Conservation (phyloP, 2,329 filamentous ascomycete species). For the Escovopsis sp. region DNA sequence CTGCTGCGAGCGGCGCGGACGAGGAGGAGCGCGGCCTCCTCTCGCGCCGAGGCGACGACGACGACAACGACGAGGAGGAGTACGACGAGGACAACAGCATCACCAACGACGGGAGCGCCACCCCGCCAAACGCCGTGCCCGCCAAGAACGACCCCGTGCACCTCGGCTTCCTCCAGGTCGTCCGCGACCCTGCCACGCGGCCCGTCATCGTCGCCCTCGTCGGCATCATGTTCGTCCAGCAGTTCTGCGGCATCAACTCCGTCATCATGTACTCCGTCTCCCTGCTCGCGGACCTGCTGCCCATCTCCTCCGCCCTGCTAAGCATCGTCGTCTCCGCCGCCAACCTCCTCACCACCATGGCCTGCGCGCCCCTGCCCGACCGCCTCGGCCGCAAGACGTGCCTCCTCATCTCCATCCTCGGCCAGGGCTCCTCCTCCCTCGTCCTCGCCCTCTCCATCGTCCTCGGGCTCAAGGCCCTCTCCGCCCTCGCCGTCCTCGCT, state of each 20-base stretch:
- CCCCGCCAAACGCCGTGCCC: constrained; percentile 2
- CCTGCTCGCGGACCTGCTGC: constrained; percentile 66
- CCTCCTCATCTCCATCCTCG: constrained; percentile 65
- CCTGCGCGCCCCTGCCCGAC: constrained; percentile 74
- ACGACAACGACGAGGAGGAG: too few species aligned
- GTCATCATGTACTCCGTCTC: constrained; percentile 98
- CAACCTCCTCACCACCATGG: constrained; percentile 71
- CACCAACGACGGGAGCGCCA: not conserved
- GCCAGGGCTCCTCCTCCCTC: constrained; percentile 69
- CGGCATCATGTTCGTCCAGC: constrained; percentile 84
- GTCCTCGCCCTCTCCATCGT: constrained; percentile 70
- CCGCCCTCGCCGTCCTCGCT: constrained; percentile 63
- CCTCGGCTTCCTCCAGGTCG: constrained; percentile 49
- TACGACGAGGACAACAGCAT: not conserved
- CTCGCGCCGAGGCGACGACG: too few species aligned
- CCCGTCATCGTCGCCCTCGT: constrained; percentile 70
- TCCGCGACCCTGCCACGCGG: constrained; percentile 52
- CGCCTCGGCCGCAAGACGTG: constrained; percentile 77
- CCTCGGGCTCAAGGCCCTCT: constrained; percentile 56
- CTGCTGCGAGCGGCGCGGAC: constrained; percentile 35
- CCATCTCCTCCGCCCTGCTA: constrained; percentile 65
- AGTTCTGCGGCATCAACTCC: constrained; percentile 88
- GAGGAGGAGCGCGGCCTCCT: constrained; percentile 34
- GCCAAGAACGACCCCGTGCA: constrained; percentile 18
- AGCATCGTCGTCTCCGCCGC: constrained; percentile 78